Percentiles rank a stretch among this genome's conserved stretches.
phyloP scores from a whole-genome alignment of 331 rosid species.

The Pyrus hybrid region DNA sequence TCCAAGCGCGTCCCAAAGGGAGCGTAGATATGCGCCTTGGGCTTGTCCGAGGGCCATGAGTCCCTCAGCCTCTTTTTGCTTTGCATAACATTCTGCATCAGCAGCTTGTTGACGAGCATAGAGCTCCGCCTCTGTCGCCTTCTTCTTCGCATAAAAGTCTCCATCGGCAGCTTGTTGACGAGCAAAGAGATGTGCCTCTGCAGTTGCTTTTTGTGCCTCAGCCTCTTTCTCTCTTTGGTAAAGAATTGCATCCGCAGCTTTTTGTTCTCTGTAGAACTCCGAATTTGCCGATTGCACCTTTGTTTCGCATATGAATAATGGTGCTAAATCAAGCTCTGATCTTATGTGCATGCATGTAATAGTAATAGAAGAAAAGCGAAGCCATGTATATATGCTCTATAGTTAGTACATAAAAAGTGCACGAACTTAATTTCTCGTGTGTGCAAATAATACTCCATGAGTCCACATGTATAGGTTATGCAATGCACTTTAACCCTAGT shows the following conservation, averaged over 20 bases:
- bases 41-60: conserved; percentile 26
- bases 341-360: background rate
- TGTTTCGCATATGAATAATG: conserved; percentile 21
- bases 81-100: conserved; percentile 43
- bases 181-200: conserved; percentile 30
- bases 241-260: conserved; percentile 33
- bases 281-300: conserved; percentile 61
- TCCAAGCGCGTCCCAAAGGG: conserved; percentile 32
- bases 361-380: too few relatives aligned
- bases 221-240: conserved; percentile 38
- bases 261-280: conserved; percentile 43
- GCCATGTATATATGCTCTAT: too few relatives aligned
- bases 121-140: background rate
- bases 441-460: too few relatives aligned
- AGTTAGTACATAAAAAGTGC: too few relatives aligned
- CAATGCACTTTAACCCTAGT: too few relatives aligned
- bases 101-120: conserved; percentile 46
- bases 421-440: too few relatives aligned
- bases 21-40: conserved; percentile 29
- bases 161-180: conserved; percentile 44
- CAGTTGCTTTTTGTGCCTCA: conserved; percentile 30
- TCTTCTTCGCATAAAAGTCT: conserved; percentile 33
- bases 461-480: too few relatives aligned
- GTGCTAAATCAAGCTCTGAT: background rate
- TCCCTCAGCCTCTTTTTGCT: conserved; percentile 61